These are phyloP conservation scores for Rosa lucieae DNA, from an alignment of 306 rosid species.

Conservation along the genomic window DNA sequence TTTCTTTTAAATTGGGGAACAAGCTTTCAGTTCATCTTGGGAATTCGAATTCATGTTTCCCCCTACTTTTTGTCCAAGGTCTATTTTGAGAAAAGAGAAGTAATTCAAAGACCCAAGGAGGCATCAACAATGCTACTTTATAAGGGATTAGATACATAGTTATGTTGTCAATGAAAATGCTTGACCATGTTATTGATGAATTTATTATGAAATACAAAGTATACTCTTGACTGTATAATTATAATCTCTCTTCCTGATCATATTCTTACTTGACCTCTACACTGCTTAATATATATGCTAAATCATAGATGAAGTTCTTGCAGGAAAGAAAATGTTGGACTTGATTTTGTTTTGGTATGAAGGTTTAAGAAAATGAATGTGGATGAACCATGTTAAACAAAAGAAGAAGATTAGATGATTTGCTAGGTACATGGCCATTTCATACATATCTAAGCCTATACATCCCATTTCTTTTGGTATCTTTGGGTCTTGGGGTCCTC, in stretches of 20 bases:
- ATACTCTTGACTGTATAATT: slow-evolving; percentile 49
- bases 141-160: slow-evolving; percentile 45
- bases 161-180: slow-evolving; percentile 56
- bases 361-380: neutral
- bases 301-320: neutral
- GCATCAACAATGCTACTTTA: slow-evolving; percentile 54
- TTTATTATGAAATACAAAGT: slow-evolving; percentile 63
- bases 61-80: slow-evolving; percentile 49
- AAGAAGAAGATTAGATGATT: neutral
- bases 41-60: slow-evolving; percentile 40
- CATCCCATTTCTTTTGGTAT: neutral
- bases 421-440: neutral
- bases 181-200: slow-evolving; percentile 57
- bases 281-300: neutral
- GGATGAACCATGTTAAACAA: neutral
- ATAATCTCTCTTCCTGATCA: slow-evolving; percentile 21
- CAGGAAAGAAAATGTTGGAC: slow-evolving; percentile 6
- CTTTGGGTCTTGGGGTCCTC: neutral
- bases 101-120: slow-evolving; percentile 62
- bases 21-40: slow-evolving; percentile 41
- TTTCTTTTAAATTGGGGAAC: slow-evolving; percentile 47
- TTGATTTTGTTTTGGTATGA: neutral
- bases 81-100: slow-evolving; percentile 42
- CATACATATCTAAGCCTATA: neutral
- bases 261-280: slow-evolving; percentile 6